Evolutionary conservation across 805 yeast genomes (phyloP).

Genomic region (Zygosaccharomyces rouxii): DNA sequence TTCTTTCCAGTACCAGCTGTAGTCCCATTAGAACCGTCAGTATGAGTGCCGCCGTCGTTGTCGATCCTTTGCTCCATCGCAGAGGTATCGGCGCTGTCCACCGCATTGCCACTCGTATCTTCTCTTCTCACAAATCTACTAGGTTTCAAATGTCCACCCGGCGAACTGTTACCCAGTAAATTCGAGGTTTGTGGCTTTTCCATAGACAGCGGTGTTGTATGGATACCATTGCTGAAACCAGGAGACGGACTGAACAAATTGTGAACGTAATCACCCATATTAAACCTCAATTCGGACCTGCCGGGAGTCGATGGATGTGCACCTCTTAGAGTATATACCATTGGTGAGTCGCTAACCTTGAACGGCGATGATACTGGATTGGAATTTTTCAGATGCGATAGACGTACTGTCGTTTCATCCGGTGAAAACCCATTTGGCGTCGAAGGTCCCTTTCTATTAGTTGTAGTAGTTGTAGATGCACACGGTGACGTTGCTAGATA

Average conservation of each 20-base stretch:
- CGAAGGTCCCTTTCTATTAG: not conserved
- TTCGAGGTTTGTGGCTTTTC: not conserved
- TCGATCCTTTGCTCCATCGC: not conserved
- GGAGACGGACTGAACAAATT: slow-evolving; percentile 37
- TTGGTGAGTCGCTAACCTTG: slow-evolving; percentile 1
- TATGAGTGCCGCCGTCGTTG: not conserved
- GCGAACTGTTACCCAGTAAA: not conserved
- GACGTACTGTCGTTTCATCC: slow-evolving; percentile 24
- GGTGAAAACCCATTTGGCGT: slow-evolving; percentile 5
- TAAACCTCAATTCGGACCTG: slow-evolving; percentile 19
- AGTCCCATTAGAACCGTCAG: not conserved
- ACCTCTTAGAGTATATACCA: slow-evolving; percentile 2
- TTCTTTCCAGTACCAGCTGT: slow-evolving; percentile 1
- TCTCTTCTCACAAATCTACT: not conserved
- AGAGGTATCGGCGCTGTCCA: not conserved
- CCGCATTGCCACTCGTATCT: not conserved
- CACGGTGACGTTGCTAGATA: slow-evolving; percentile 37
- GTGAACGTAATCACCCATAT: slow-evolving; percentile 38
- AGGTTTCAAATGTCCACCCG: slow-evolving; percentile 3
- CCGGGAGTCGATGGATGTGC: slow-evolving; percentile 5
- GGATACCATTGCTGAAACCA: slow-evolving; percentile 17
- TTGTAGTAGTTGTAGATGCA: slow-evolving; percentile 10
- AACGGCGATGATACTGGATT: slow-evolving; percentile 4
- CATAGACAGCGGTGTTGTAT: slow-evolving; percentile 1
- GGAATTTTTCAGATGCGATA: slow-evolving; percentile 26